These are phyloP conservation scores for Acacia crassicarpa DNA, from an alignment of 306 rosid species.

Conservation along the genomic window DNA sequence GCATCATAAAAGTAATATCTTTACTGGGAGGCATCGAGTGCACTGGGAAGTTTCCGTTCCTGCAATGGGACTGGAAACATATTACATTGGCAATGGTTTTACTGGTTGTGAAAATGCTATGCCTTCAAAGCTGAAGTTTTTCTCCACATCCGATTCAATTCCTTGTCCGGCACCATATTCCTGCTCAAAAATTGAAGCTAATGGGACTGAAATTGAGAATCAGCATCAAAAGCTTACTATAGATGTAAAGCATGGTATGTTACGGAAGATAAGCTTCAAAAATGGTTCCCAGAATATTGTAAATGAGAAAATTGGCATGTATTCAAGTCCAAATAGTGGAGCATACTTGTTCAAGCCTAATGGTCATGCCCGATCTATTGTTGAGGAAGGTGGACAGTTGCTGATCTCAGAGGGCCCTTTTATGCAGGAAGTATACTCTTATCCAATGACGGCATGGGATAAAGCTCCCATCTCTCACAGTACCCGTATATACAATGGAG, in stretches of 20 bases:
- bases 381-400: slow-evolving; percentile 66
- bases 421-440: slow-evolving; percentile 86
- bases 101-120: slow-evolving; percentile 70
- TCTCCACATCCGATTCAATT: slow-evolving; percentile 52
- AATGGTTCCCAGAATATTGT: slow-evolving; percentile 51
- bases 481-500: slow-evolving; percentile 79
- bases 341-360: slow-evolving; percentile 87
- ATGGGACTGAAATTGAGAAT: slow-evolving; percentile 68
- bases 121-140: slow-evolving; percentile 64
- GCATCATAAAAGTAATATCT: slow-evolving; percentile 64
- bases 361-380: slow-evolving; percentile 72
- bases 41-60: slow-evolving; percentile 84
- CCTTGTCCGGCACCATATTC: slow-evolving; percentile 75
- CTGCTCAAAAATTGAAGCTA: slow-evolving; percentile 57
- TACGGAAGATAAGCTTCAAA: slow-evolving; percentile 61
- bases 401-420: slow-evolving; percentile 75
- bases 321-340: slow-evolving; percentile 75
- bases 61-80: slow-evolving; percentile 83
- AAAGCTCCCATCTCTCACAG: slow-evolving; percentile 82
- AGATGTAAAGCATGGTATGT: slow-evolving; percentile 64
- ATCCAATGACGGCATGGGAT: slow-evolving; percentile 78
- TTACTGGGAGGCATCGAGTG: slow-evolving; percentile 83
- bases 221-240: slow-evolving; percentile 71
- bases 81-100: slow-evolving; percentile 65
- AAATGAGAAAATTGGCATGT: slow-evolving; percentile 84